These are phyloP conservation scores for Metarhizium robertsii DNA, from an alignment of 2,329 filamentous ascomycete genomes.

Conservation along the genomic window DNA sequence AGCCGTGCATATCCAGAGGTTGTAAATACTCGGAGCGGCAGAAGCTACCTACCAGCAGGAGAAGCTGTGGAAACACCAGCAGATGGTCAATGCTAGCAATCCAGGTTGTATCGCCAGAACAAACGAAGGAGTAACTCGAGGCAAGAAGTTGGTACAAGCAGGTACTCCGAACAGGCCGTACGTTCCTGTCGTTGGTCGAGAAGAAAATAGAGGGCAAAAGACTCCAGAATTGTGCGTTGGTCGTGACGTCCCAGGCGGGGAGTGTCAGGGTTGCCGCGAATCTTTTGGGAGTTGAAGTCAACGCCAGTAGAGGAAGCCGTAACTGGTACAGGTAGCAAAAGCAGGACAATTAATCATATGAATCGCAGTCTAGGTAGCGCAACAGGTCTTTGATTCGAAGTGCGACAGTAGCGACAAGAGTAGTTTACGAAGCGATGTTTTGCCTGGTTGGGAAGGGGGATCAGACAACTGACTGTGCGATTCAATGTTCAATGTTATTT, in stretches of 20 bases:
- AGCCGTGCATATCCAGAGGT: not conserved
- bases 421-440: not conserved
- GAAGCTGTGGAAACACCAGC: not conserved
- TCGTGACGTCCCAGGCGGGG: not conserved
- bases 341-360: not conserved
- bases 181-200: not conserved
- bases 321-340: not conserved
- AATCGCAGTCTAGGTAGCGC: no score
- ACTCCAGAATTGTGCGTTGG: not conserved
- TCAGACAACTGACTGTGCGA: not conserved
- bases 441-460: not conserved
- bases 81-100: not conserved
- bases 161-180: not conserved
- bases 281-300: not conserved
- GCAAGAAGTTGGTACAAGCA: not conserved
- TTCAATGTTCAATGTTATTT: not conserved
- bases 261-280: not conserved
- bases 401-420: not conserved
- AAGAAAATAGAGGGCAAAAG: not conserved
- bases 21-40: not conserved
- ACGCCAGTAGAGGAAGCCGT: not conserved
- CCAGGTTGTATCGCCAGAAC: not conserved
- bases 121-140: constrained; percentile 2
- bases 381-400: no score
- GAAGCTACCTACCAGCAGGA: constrained; percentile 1